Evolutionary conservation across 345 rosid genomes (phyloP).

Genomic region (Syzygium aromaticum): DNA sequence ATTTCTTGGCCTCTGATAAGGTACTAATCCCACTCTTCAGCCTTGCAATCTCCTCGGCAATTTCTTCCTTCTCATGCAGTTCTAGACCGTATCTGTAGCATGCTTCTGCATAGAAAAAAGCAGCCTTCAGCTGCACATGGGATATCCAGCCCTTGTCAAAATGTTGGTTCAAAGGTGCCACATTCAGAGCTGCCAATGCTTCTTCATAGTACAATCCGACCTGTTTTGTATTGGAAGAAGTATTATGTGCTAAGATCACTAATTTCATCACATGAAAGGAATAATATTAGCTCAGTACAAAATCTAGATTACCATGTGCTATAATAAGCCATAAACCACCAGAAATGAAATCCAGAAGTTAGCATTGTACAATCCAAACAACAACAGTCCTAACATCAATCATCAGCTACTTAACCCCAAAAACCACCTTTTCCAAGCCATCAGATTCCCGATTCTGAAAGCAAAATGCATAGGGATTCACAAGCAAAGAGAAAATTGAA

Average conservation of each 20-base stretch:
- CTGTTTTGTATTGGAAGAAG: conserved; percentile 23
- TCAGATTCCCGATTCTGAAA: not conserved
- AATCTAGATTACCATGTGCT: not conserved
- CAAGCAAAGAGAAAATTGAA: not conserved
- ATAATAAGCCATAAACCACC: not conserved
- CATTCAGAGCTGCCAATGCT: conserved; percentile 64
- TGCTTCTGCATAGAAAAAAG: conserved; percentile 79
- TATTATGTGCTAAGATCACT: not conserved
- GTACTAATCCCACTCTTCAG: conserved; percentile 62
- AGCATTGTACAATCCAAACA: not conserved
- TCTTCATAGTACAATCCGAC: conserved; percentile 92
- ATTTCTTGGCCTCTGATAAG: conserved; percentile 72
- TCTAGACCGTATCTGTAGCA: conserved; percentile 78
- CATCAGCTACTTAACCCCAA: not conserved
- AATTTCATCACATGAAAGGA: not conserved
- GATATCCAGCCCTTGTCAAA: conserved; percentile 88
- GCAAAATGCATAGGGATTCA: not conserved
- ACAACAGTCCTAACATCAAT: not conserved
- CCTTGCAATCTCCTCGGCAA: conserved; percentile 92
- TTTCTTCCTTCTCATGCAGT: conserved; percentile 93
- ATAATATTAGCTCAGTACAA: not conserved
- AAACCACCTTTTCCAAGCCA: not conserved
- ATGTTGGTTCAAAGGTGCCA: conserved; percentile 82
- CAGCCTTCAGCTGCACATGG: conserved; percentile 90
- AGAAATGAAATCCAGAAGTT: not conserved